Base-by-base conservation (phyloP, 176 grass and related monocot species). In the Themeda triandra region DNA sequence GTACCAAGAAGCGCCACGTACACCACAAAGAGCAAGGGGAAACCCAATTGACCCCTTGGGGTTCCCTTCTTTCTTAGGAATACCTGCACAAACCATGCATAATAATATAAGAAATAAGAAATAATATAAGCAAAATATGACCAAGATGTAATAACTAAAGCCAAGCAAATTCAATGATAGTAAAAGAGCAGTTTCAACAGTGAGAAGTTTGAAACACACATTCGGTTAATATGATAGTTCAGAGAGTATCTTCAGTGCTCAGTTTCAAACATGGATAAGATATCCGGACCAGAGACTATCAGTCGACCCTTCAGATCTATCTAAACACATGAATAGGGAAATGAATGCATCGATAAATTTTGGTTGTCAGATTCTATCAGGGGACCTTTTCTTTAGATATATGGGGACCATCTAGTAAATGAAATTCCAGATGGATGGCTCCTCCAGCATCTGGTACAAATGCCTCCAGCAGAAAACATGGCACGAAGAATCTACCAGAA, bases 21-120 rank as follows among this genome's bases (percentile, higher is more conserved):
- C 71, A 99, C 84, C 9, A 96, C 93, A 86, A 99, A 99, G 40
- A 94, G 84, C 59, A 94, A 80, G 4, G 96, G 93, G 67, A 94
- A 99, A 32, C 96, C 96, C 49, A 87, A 13, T 81, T 91, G 89
- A 67, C 28, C 63, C 88, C 86, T 91, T 37, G 81, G 54, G 19
- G 54, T 69, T 56, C 78, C 85, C 81, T 90, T 98, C 87, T 79
- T 96, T 75, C 60, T 84, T 33, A 94, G 35, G 53, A 87, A 85
- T 72, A 81, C 90, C 96, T 99, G 69, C 1, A 32, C 39, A 84
- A 69, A 10, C 2, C 60, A 84, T 54, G 41, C 63, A 35, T 69
- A 6, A 69, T 69, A 31, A 87, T 75, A 87, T n/a, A n/a, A n/a
- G n/a, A n/a, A n/a, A n/a, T n/a, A n/a, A n/a, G 76, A 87, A 84